A percentile compares a stretch with the other conserved stretches of the same genome.
These are phyloP conservation scores for Colletotrichum graminicola DNA, from an alignment of 2,329 filamentous ascomycete genomes.

Conservation along the genomic window DNA sequence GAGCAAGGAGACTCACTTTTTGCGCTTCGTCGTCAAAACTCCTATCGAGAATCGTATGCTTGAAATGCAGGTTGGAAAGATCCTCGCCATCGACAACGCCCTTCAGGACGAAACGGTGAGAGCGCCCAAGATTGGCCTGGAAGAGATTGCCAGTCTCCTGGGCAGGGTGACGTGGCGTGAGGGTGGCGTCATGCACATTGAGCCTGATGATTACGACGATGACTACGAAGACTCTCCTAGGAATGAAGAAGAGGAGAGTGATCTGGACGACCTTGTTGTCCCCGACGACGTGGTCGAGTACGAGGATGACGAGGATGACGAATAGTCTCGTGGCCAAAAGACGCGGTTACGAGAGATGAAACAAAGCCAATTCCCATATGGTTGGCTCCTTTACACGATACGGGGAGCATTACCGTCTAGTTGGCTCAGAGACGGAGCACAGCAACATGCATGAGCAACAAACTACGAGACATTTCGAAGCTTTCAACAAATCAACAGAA, in stretches of 20 bases:
- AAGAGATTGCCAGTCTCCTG: constrained; percentile 9
- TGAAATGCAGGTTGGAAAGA: constrained; percentile 67
- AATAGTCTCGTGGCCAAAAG: not conserved
- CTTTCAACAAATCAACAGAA: not conserved
- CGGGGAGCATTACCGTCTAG: not conserved
- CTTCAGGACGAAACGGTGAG: not conserved
- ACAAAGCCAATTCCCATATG: no score
- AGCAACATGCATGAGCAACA: not conserved
- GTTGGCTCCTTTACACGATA: not conserved
- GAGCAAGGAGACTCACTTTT: constrained; percentile 67
- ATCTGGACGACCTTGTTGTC: constrained; percentile 15
- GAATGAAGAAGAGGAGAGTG: not conserved
- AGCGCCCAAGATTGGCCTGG: not conserved
- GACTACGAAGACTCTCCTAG: not conserved
- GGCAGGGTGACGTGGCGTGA: not conserved
- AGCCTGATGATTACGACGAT: not conserved
- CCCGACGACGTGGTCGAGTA: constrained; percentile 12
- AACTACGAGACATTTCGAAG: not conserved
- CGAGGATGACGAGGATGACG: not conserved
- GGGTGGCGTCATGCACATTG: not conserved
- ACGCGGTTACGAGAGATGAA: not conserved
- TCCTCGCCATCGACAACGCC: not conserved
- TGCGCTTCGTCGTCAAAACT: constrained; percentile 66
- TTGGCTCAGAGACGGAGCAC: not conserved
- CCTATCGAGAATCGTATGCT: constrained; percentile 70